phyloP scores from a whole-genome alignment of 225 moss, liverwort and hornwort species.

The Ulota crispa region DNA sequence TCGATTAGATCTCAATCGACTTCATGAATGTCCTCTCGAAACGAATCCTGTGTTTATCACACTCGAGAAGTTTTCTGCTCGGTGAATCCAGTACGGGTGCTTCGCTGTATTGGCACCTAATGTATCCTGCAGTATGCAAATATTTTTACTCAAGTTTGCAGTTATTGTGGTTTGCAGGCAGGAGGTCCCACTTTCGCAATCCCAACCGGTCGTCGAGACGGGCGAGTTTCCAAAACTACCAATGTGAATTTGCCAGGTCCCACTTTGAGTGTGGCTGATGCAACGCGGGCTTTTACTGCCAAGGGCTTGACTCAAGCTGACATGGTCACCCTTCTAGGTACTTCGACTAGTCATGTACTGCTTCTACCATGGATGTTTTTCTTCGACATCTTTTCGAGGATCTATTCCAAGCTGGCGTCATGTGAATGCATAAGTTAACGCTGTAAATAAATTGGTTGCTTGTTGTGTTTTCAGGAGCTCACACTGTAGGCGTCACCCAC shows the following conservation, averaged over 20 bases:
- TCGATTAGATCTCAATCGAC: neutral
- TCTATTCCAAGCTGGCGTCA: too few relatives aligned
- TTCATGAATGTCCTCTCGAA: neutral
- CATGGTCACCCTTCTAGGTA: constrained; percentile 55
- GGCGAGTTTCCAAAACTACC: constrained; percentile 36
- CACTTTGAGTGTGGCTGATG: constrained; percentile 40
- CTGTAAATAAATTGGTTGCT: neutral
- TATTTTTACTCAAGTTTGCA: neutral
- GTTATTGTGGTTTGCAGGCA: constrained; percentile 27
- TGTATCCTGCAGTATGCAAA: neutral
- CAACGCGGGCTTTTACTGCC: constrained; percentile 34
- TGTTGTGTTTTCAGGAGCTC: constrained; percentile 39
- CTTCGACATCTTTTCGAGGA: neutral
- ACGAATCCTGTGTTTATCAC: neutral
- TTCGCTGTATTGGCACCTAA: neutral
- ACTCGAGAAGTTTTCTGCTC: neutral
- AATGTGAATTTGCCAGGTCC: constrained; percentile 55
- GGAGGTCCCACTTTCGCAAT: constrained; percentile 42
- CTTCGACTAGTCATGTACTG: neutral
- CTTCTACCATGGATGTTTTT: neutral
- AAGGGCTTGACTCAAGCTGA: constrained; percentile 47
- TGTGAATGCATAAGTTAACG: neutral
- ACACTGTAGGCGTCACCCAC: constrained; percentile 58
- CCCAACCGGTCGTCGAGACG: constrained; percentile 55
- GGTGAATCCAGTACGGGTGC: neutral